Conservation (phyloP, 352 stramenopile species). For the Globisporangium barbulae region DNA sequence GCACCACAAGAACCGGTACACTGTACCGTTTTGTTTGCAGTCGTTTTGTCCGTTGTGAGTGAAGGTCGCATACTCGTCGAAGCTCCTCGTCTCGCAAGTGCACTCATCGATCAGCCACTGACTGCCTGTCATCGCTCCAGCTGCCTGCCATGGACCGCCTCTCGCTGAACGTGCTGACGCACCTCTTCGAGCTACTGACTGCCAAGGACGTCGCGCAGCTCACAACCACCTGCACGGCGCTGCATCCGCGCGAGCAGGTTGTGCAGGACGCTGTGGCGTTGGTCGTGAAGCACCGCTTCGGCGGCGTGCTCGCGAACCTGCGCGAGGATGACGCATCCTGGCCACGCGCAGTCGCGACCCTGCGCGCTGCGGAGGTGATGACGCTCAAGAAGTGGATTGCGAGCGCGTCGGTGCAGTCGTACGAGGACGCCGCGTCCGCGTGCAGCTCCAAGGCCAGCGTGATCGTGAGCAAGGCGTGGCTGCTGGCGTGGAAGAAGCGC, state of each 20-base stretch:
- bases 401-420: slow-evolving; percentile 27
- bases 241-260: slow-evolving; percentile 27
- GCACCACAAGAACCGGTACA: neutral
- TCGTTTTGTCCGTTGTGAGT: slow-evolving; percentile 1
- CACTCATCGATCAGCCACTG: neutral
- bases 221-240: slow-evolving; percentile 34
- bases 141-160: slow-evolving; percentile 53
- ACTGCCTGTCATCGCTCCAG: neutral
- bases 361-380: slow-evolving; percentile 65
- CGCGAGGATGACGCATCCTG: slow-evolving; percentile 45
- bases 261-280: slow-evolving; percentile 58
- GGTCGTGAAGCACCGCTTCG: slow-evolving; percentile 54
- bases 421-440: slow-evolving; percentile 32
- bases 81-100: neutral
- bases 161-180: slow-evolving; percentile 42
- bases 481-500: slow-evolving; percentile 69
- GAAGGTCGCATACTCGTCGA: slow-evolving; percentile 1
- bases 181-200: slow-evolving; percentile 63
- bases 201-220: slow-evolving; percentile 53
- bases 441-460: slow-evolving; percentile 36
- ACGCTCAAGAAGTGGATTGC: slow-evolving; percentile 57
- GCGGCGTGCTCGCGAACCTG: slow-evolving; percentile 49
- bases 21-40: neutral
- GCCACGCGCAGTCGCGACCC: slow-evolving; percentile 51
- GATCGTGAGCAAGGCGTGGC: slow-evolving; percentile 70